These are phyloP conservation scores for Glycine latifolia DNA, from an alignment of 306 rosid species.

Conservation along the genomic window DNA sequence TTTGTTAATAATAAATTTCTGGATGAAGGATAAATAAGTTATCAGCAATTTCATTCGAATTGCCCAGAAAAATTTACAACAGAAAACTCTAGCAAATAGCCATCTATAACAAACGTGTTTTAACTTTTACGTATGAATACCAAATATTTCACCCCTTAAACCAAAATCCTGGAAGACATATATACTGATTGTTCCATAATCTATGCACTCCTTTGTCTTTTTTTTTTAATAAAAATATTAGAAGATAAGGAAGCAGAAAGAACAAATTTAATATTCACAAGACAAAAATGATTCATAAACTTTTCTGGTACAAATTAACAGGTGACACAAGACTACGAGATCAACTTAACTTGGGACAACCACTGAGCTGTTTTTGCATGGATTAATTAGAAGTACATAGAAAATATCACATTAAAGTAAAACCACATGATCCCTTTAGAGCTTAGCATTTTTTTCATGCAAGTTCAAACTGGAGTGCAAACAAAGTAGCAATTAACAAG, in stretches of 20 bases:
- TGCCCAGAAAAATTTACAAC: background rate
- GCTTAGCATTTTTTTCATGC: conserved; percentile 23
- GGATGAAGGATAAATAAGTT: background rate
- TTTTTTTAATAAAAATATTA: background rate
- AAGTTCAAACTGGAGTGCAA: conserved; percentile 5
- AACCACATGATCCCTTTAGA: background rate
- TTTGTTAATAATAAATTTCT: conserved; percentile 10
- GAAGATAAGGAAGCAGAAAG: conserved; percentile 26
- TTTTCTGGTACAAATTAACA: conserved; percentile 14
- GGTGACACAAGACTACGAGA: background rate
- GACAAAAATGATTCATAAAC: conserved; percentile 1
- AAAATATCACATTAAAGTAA: conserved; percentile 9
- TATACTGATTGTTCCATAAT: background rate
- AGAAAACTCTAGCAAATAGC: background rate
- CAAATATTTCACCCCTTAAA: conserved; percentile 5
- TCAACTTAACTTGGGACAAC: conserved; percentile 1
- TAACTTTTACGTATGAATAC: background rate
- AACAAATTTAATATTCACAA: background rate
- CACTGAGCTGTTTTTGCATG: conserved; percentile 16
- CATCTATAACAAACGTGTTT: background rate
- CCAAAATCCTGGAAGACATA: conserved; percentile 15
- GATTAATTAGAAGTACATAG: background rate
- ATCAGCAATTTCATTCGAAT: background rate
- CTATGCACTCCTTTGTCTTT: background rate
- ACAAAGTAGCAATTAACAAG: conserved; percentile 5